Conservation (phyloP, 2,329 filamentous ascomycete species). For the Monosporascus sp. region DNA sequence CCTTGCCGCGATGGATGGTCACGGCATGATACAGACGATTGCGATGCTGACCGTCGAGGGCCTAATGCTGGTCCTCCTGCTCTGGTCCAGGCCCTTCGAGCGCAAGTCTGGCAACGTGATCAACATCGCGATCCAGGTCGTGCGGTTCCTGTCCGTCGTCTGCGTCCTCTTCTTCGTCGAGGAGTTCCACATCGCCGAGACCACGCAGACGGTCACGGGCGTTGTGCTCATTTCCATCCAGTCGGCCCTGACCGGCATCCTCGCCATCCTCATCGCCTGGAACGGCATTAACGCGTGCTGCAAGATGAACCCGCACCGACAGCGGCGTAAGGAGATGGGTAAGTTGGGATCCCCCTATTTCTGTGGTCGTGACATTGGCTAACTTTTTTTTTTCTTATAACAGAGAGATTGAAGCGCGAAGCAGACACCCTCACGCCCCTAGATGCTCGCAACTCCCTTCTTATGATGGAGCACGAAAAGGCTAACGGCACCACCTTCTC, state of each 20-base stretch:
- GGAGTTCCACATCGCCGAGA: conserved; percentile 82
- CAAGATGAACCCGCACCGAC: conserved; percentile 85
- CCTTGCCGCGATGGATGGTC: conserved; percentile 77
- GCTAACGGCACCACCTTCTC: conserved; percentile 34
- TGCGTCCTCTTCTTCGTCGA: conserved; percentile 94
- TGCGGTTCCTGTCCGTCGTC: conserved; percentile 80
- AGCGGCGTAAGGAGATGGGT: conserved; percentile 84
- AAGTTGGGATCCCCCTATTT: conserved; percentile 36
- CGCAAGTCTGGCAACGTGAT: conserved; percentile 85
- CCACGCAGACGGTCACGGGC: conserved; percentile 89
- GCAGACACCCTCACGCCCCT: conserved; percentile 80
- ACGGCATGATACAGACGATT: conserved; percentile 75
- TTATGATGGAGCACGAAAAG: conserved; percentile 59
- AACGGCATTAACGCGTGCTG: conserved; percentile 80
- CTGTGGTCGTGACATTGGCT: conserved; percentile 2
- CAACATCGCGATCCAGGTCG: conserved; percentile 85
- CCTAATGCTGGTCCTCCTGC: conserved; percentile 69
- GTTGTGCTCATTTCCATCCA: conserved; percentile 93
- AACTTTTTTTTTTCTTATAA: conserved; percentile 36
- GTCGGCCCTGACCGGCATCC: conserved; percentile 70
- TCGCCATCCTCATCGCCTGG: conserved; percentile 83
- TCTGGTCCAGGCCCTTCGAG: conserved; percentile 84
- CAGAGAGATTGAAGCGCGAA: conserved; percentile 73
- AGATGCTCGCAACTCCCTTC: conserved; percentile 79
- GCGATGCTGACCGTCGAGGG: conserved; percentile 78